Percentiles rank a stretch among this genome's conserved stretches.
Evolutionary conservation across 164 flowering plant genomes (phyloP).

Genomic region (Echeveria elegans): DNA sequence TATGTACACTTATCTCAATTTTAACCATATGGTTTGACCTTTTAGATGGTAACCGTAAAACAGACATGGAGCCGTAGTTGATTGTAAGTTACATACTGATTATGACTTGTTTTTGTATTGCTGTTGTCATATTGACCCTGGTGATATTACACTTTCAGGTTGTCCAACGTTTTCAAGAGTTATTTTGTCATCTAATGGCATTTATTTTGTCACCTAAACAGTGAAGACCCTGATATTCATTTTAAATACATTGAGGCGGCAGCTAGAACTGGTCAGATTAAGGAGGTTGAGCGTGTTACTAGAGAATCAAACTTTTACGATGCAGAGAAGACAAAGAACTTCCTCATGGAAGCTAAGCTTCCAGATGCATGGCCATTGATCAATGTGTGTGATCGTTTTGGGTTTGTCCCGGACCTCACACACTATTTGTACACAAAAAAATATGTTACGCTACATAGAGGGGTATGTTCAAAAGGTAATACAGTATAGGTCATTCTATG

Average conservation of each 20-base stretch:
- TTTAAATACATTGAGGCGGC: constrained; percentile 98
- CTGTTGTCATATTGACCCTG: no score
- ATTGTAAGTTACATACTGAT: no score
- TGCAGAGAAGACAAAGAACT: constrained; percentile 92
- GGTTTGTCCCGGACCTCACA: constrained; percentile 95
- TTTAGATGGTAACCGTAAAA: no score
- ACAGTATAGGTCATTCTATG: no score
- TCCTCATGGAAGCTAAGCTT: constrained; percentile 96
- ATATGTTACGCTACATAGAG: constrained; percentile 98
- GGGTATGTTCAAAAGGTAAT: constrained; percentile 96
- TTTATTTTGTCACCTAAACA: constrained; percentile 14
- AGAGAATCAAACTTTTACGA: constrained; percentile 97
- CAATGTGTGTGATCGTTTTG: constrained; percentile 98
- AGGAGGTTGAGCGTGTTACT: constrained; percentile 97
- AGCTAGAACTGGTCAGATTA: constrained; percentile 97
- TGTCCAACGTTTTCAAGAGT: no score
- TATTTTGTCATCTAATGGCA: no score
- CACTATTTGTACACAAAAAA: constrained; percentile 86
- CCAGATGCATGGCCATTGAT: constrained; percentile 98
- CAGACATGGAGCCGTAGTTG: no score
- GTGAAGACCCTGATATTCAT: constrained; percentile 99
- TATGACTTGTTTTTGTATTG: no score
- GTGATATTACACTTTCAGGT: no score
- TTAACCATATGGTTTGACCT: no score
- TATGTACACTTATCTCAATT: no score